Evolutionary conservation across 2,329 filamentous ascomycete genomes (phyloP).

Genomic region (Sarocladium strictum): DNA sequence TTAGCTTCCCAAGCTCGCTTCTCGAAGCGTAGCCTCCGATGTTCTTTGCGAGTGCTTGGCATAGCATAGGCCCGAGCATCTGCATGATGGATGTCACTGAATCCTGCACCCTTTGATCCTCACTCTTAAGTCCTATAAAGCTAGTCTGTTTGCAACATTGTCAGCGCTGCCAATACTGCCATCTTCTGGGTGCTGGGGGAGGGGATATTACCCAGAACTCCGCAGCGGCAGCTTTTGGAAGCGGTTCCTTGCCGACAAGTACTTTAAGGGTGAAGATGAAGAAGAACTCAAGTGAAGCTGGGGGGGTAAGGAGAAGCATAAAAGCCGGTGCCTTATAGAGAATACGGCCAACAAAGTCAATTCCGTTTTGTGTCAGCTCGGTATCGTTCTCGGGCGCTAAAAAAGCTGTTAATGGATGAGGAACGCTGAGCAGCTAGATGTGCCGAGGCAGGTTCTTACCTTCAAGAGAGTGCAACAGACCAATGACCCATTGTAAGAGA

Average conservation of each 20-base stretch:
- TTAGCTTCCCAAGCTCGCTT: constrained; percentile 66
- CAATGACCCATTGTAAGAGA: constrained; percentile 56
- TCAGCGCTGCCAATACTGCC: background rate
- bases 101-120: constrained; percentile 35
- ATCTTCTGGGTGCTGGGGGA: too few relatives aligned
- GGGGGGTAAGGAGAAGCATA: constrained; percentile 51
- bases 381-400: constrained; percentile 62
- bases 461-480: constrained; percentile 55
- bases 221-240: constrained; percentile 68
- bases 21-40: constrained; percentile 63
- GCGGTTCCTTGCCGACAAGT: constrained; percentile 62
- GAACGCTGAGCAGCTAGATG: background rate
- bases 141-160: constrained; percentile 33
- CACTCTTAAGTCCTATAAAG: constrained; percentile 43
- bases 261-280: constrained; percentile 68
- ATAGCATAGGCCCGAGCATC: constrained; percentile 56
- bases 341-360: constrained; percentile 64
- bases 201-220: constrained; percentile 80
- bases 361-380: constrained; percentile 66
- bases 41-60: constrained; percentile 55
- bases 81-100: constrained; percentile 44
- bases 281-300: constrained; percentile 55
- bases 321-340: constrained; percentile 55
- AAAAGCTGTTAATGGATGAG: background rate
- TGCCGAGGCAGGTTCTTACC: constrained; percentile 14